Evolutionary conservation across 306 rosid species (phyloP).

Genomic region (Acmispon strigosus): DNA sequence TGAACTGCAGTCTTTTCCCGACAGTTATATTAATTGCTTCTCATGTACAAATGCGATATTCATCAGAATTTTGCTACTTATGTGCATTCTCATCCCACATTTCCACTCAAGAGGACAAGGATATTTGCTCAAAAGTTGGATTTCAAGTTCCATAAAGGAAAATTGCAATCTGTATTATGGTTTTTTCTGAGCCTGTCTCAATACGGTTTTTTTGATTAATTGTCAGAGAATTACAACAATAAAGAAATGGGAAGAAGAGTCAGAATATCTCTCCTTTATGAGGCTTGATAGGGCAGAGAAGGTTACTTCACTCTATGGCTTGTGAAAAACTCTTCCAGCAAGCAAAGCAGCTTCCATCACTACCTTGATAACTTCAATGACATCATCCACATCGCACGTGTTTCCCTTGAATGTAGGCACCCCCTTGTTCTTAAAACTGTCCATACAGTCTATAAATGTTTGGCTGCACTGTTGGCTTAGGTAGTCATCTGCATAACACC

Average conservation of each 20-base stretch:
- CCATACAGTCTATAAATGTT: constrained; percentile 68
- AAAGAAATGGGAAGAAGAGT: constrained; percentile 10
- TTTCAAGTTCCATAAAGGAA: neutral
- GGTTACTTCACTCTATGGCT: constrained; percentile 45
- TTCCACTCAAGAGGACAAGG: neutral
- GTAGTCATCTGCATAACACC: constrained; percentile 70
- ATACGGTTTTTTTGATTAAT: constrained; percentile 6
- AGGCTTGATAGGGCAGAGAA: neutral
- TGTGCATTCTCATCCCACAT: neutral
- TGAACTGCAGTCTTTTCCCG: neutral
- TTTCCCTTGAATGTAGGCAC: constrained; percentile 59
- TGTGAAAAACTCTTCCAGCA: constrained; percentile 80
- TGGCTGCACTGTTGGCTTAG: constrained; percentile 85
- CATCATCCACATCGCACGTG: constrained; percentile 56
- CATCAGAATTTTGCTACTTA: neutral
- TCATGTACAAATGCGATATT: neutral
- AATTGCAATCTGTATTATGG: no score
- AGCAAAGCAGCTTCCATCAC: constrained; percentile 92
- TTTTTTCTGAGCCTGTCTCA: no score
- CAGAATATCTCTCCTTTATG: neutral
- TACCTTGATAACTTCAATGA: constrained; percentile 50
- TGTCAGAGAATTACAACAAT: neutral
- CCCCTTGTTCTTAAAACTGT: constrained; percentile 35
- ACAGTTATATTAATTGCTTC: neutral
- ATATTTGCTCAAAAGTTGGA: neutral